Conservation (phyloP, 306 rosid genomes). For the Casuarina equisetifolia region DNA sequence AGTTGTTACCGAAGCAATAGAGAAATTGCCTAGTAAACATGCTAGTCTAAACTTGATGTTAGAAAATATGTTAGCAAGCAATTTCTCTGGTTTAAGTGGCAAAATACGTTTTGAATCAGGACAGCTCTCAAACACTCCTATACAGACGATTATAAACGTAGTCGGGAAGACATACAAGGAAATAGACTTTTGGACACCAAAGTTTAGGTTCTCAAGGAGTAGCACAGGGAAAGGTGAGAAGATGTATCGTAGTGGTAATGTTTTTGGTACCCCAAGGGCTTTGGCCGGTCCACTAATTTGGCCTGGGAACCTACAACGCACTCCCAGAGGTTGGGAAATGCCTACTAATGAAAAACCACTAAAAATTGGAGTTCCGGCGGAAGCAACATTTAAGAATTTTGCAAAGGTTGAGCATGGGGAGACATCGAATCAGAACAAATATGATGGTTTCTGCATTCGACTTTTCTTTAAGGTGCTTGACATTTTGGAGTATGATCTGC, state of each 20-base stretch:
- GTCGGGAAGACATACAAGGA: conserved; percentile 46
- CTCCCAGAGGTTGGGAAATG: conserved; percentile 66
- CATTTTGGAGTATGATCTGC: conserved; percentile 14
- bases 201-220: conserved; percentile 33
- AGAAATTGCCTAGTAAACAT: no score
- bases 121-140: conserved; percentile 33
- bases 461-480: conserved; percentile 1
- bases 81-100: conserved; percentile 62
- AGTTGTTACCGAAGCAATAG: conserved; percentile 42
- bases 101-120: conserved; percentile 41
- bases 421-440: conserved; percentile 15
- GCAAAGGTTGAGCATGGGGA: conserved; percentile 45
- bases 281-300: conserved; percentile 44
- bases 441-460: conserved; percentile 65
- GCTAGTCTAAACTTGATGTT: conserved; percentile 18
- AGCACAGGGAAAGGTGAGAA: conserved; percentile 7
- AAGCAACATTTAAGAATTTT: conserved; percentile 51
- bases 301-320: conserved; percentile 47
- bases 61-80: conserved; percentile 30
- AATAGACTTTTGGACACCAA: conserved; percentile 53
- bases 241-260: no score
- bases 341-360: conserved; percentile 48
- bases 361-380: conserved; percentile 64
- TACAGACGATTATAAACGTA: conserved; percentile 47
- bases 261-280: no score